These are phyloP conservation scores for Ganoderma multipileum DNA, from an alignment of 1,284 basidiomycete species.

Conservation along the genomic window DNA sequence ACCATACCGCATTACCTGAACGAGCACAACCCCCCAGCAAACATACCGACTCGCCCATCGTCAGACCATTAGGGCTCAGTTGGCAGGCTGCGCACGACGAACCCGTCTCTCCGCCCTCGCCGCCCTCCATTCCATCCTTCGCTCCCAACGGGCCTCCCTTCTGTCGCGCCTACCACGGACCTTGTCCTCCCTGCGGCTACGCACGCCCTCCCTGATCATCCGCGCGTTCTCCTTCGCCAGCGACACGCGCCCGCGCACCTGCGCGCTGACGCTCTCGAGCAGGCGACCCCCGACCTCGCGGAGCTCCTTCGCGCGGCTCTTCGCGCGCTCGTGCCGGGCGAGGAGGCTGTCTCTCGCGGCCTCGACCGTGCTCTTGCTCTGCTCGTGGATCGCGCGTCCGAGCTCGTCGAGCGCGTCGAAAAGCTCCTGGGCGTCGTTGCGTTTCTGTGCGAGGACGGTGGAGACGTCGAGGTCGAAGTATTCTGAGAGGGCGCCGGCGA, in stretches of 20 bases:
- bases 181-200: conserved; percentile 22
- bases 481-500: conserved; percentile 56
- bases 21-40: neutral
- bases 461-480: conserved; percentile 60
- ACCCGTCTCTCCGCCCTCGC: conserved; percentile 18
- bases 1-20: neutral
- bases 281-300: conserved; percentile 52
- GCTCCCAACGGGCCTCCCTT: conserved; percentile 24
- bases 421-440: conserved; percentile 62
- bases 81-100: conserved; percentile 20
- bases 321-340: conserved; percentile 61
- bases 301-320: conserved; percentile 61
- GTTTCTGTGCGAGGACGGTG: conserved; percentile 49
- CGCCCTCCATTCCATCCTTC: conserved; percentile 15
- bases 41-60: neutral
- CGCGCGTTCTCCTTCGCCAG: conserved; percentile 57
- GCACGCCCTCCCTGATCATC: conserved; percentile 46
- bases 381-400: conserved; percentile 51
- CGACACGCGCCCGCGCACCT: conserved; percentile 45
- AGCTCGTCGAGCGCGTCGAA: conserved; percentile 69
- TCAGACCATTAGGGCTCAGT: neutral
- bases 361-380: conserved; percentile 50
- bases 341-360: conserved; percentile 55
- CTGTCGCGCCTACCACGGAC: conserved; percentile 11
- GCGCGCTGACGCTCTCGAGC: conserved; percentile 41